phyloP scores from a whole-genome alignment of 2,329 filamentous ascomycete genomes.

The Colletotrichum theobromicola region DNA sequence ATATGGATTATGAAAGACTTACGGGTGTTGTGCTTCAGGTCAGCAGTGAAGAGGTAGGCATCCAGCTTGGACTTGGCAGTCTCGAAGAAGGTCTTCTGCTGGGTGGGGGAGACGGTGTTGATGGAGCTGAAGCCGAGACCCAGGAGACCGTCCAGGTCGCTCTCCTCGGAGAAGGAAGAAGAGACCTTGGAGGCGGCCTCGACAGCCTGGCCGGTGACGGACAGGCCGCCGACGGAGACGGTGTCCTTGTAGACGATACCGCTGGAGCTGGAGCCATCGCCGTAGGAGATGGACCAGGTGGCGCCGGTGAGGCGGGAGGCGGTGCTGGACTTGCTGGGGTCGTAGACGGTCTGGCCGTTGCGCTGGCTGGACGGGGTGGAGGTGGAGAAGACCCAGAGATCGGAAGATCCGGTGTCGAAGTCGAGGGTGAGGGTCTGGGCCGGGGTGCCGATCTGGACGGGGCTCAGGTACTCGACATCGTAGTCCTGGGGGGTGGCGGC shows the following conservation, averaged over 20 bases:
- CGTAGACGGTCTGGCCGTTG: constrained; percentile 33
- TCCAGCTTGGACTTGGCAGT: constrained; percentile 20
- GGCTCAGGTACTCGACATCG: constrained; percentile 43
- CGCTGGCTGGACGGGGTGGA: constrained; percentile 26
- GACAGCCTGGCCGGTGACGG: constrained; percentile 32
- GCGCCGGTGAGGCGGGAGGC: constrained; percentile 28
- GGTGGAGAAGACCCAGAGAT: constrained; percentile 41
- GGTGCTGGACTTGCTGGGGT: constrained; percentile 31
- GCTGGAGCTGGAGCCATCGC: constrained; percentile 34
- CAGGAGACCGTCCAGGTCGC: constrained; percentile 62
- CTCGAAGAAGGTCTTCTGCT: constrained; percentile 31
- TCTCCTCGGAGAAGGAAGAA: constrained; percentile 27
- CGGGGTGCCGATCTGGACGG: constrained; percentile 48
- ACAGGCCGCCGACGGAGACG: constrained; percentile 33
- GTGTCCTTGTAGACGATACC: constrained; percentile 36
- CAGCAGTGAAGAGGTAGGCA: constrained; percentile 19
- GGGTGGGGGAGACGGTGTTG: constrained; percentile 37
- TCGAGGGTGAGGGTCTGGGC: constrained; percentile 47
- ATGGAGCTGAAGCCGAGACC: constrained; percentile 66
- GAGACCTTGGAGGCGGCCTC: constrained; percentile 33
- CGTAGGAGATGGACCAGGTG: constrained; percentile 36
- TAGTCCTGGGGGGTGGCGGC: constrained; percentile 28
- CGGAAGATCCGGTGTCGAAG: constrained; percentile 52
- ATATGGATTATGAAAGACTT: neutral
- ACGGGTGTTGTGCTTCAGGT: constrained; percentile 21